A percentile compares a stretch with the other conserved stretches of the same genome.
phyloP scores from a whole-genome alignment of 2,329 filamentous ascomycete genomes.

The Colletotrichum destructivum region DNA sequence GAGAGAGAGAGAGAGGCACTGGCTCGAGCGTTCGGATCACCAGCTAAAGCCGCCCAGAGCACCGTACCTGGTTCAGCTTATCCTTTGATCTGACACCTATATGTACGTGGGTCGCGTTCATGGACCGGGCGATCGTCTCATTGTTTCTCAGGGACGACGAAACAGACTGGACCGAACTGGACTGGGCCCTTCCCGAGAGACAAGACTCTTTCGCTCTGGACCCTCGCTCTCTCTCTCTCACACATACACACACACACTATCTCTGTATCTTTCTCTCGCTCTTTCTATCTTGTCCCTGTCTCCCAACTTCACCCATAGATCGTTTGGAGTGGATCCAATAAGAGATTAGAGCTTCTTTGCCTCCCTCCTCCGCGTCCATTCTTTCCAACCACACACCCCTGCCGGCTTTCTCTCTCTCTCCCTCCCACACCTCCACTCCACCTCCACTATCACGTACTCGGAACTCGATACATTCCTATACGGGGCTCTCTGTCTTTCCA shows the following conservation, averaged over 20 bases:
- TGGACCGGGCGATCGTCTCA: slow-evolving; percentile 42
- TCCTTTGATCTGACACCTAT: slow-evolving; percentile 38
- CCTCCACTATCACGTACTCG: slow-evolving; percentile 40
- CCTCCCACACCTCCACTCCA: slow-evolving; percentile 35
- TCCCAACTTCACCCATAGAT: slow-evolving; percentile 3
- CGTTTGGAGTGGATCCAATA: slow-evolving; percentile 21
- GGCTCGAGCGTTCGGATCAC: slow-evolving; percentile 35
- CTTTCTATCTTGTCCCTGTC: slow-evolving; percentile 2
- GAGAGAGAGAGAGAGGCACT: slow-evolving; percentile 3
- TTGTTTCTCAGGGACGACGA: slow-evolving; percentile 44
- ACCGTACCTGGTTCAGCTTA: slow-evolving; percentile 36
- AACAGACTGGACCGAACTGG: slow-evolving; percentile 41
- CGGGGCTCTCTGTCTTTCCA: slow-evolving; percentile 54
- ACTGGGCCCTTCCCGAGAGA: slow-evolving; percentile 36
- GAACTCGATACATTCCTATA: slow-evolving; percentile 53
- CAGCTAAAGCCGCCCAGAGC: slow-evolving; percentile 28
- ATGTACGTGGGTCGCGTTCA: slow-evolving; percentile 40
- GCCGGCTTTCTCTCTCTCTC: slow-evolving; percentile 19
- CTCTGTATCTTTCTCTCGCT: slow-evolving; percentile 9
- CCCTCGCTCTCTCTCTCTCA: background rate
- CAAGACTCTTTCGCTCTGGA: slow-evolving; percentile 16
- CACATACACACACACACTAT: background rate
- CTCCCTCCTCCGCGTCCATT: slow-evolving; percentile 36
- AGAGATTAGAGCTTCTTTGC: slow-evolving; percentile 42
- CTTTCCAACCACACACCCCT: slow-evolving; percentile 33